Evolutionary conservation across 2,329 filamentous ascomycete species (phyloP).

Genomic region (Dactylellina sp.): DNA sequence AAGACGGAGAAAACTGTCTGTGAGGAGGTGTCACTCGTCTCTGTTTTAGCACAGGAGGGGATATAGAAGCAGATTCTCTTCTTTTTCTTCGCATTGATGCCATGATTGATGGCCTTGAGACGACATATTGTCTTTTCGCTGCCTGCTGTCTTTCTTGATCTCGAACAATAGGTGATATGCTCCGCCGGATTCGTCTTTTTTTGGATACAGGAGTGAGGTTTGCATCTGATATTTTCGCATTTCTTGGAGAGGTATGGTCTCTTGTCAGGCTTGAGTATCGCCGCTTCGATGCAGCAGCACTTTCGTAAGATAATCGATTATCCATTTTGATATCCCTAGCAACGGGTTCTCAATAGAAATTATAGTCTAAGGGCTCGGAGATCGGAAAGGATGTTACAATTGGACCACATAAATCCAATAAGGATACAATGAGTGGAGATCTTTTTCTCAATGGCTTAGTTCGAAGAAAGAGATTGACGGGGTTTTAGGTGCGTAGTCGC

Average conservation of each 20-base stretch:
- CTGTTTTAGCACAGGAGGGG: background rate
- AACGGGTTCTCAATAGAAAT: no score
- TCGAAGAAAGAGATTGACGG: no score
- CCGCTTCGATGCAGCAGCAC: background rate
- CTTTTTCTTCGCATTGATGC: background rate
- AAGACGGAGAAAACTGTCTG: background rate
- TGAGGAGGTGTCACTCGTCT: background rate
- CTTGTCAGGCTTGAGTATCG: background rate
- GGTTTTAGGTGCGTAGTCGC: no score
- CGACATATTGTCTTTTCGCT: background rate
- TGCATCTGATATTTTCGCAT: background rate
- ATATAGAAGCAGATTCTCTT: background rate
- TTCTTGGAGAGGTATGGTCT: background rate
- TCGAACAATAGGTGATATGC: background rate
- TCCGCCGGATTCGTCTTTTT: background rate
- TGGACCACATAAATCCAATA: no score
- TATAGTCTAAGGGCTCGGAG: no score
- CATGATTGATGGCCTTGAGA: background rate
- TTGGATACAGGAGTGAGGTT: constrained; percentile 1
- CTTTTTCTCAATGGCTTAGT: no score
- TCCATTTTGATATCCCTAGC: background rate
- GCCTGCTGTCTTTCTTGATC: background rate
- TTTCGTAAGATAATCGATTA: background rate
- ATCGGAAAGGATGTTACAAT: no score
- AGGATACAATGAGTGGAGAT: no score